phyloP scores from a whole-genome alignment of 345 rosid genomes.

The Eucalyptus tenuipes region DNA sequence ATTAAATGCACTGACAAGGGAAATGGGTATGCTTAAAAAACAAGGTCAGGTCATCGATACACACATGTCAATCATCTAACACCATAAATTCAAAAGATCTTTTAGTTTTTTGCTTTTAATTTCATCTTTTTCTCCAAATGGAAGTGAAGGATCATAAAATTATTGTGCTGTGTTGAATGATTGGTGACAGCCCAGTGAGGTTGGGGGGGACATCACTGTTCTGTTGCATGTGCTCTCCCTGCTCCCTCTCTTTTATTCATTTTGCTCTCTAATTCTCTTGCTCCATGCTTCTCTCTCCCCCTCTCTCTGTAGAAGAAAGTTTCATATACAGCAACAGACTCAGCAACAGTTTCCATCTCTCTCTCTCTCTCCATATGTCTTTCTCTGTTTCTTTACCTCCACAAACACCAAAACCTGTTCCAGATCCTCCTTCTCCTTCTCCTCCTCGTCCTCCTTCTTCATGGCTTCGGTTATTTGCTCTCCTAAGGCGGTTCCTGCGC shows the following conservation, averaged over 20 bases:
- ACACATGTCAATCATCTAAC: background rate
- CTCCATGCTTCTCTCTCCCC: background rate
- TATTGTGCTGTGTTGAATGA: background rate
- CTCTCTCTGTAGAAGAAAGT: background rate
- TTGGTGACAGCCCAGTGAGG: background rate
- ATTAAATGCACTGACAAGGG: background rate
- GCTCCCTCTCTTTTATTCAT: background rate
- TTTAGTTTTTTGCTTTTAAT: background rate
- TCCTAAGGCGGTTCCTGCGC: conserved; percentile 45
- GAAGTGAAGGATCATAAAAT: background rate
- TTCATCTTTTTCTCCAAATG: background rate
- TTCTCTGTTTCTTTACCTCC: conserved; percentile 1
- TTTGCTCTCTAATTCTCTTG: background rate
- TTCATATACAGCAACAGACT: background rate
- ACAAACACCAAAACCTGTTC: conserved; percentile 18
- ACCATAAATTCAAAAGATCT: background rate
- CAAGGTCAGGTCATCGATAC: background rate
- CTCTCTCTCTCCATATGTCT: conserved; percentile 1
- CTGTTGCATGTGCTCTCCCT: conserved; percentile 30
- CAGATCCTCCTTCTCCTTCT: background rate
- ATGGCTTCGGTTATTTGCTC: conserved; percentile 41
- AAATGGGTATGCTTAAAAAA: background rate
- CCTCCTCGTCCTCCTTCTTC: conserved; percentile 12
- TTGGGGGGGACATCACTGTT: conserved; percentile 25
- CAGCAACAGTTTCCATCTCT: background rate